These are phyloP conservation scores for Spencermartinsiella ligniputridi DNA, from an alignment of 1,139 yeast species.

Conservation along the genomic window DNA sequence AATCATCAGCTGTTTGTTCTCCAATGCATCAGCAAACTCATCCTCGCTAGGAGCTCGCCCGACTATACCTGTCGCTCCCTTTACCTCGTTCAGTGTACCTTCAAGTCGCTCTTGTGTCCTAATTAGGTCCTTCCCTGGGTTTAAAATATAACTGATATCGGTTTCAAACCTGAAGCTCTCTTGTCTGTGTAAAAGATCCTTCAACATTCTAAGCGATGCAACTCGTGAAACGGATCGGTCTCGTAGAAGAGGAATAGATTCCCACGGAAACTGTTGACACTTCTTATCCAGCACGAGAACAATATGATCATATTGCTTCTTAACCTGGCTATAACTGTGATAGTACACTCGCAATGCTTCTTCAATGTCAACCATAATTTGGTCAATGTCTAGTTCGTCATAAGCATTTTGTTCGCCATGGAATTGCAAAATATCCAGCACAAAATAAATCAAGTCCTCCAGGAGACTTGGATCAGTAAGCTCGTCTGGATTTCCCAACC, in stretches of 20 bases:
- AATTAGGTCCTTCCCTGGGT: constrained; percentile 75
- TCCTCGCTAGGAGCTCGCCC: constrained; percentile 57
- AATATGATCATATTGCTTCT: constrained; percentile 44
- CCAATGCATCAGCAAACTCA: constrained; percentile 41
- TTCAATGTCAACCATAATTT: constrained; percentile 44
- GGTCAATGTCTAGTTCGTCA: constrained; percentile 59
- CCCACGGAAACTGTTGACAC: constrained; percentile 83
- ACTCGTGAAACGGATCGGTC: constrained; percentile 62
- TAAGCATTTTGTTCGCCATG: constrained; percentile 64
- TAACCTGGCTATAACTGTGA: constrained; percentile 13
- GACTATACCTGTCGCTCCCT: constrained; percentile 52
- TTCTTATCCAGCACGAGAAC: constrained; percentile 63
- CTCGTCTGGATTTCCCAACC: constrained; percentile 38
- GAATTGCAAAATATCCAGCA: constrained; percentile 54
- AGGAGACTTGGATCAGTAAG: constrained; percentile 38
- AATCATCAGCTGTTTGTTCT: constrained; percentile 51
- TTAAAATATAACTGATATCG: constrained; percentile 55
- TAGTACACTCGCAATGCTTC: constrained; percentile 39
- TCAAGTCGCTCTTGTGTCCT: constrained; percentile 64
- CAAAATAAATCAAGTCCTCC: constrained; percentile 62
- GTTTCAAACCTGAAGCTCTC: constrained; percentile 19
- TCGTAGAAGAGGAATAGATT: constrained; percentile 57
- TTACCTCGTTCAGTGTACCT: constrained; percentile 37
- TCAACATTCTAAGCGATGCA: constrained; percentile 58
- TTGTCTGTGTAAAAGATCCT: constrained; percentile 32